These are phyloP conservation scores for Fraxinus ornus DNA, from an alignment of 305 asterid species.

Conservation along the genomic window DNA sequence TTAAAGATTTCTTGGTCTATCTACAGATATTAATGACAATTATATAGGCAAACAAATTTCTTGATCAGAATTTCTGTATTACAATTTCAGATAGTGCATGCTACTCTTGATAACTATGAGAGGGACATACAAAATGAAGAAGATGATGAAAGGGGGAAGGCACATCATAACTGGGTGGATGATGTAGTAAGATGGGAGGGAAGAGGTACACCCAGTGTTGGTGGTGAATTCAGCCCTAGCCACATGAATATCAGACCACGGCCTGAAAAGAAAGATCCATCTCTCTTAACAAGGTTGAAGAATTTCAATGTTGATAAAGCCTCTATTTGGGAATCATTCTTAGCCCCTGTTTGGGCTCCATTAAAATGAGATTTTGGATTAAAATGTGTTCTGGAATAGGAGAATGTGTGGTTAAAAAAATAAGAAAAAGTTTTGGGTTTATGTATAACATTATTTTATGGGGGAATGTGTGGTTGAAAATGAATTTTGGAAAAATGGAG, in stretches of 20 bases:
- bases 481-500: background rate
- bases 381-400: background rate
- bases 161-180: conserved; percentile 94
- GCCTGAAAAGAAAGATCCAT: conserved; percentile 78
- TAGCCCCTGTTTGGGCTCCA: background rate
- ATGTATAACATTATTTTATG: background rate
- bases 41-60: background rate
- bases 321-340: background rate
- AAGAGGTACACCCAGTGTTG: conserved; percentile 52
- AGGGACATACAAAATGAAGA: conserved; percentile 53
- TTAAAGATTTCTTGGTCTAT: conserved; percentile 7
- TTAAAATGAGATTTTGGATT: background rate
- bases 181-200: conserved; percentile 91
- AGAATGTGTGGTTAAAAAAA: too few species aligned
- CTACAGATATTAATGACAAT: conserved; percentile 9
- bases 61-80: conserved; percentile 8
- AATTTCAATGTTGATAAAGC: conserved; percentile 4
- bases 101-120: conserved; percentile 73
- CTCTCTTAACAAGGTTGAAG: conserved; percentile 64
- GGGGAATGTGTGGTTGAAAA: too few species aligned
- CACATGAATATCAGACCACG: conserved; percentile 48
- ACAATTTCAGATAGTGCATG: conserved; percentile 67
- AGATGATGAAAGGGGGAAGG: conserved; percentile 68
- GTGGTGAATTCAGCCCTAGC: conserved; percentile 70
- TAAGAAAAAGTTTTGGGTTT: background rate